These are phyloP conservation scores for Mycena olivaceomarginata DNA, from an alignment of 768 basidiomycete species.

Conservation along the genomic window DNA sequence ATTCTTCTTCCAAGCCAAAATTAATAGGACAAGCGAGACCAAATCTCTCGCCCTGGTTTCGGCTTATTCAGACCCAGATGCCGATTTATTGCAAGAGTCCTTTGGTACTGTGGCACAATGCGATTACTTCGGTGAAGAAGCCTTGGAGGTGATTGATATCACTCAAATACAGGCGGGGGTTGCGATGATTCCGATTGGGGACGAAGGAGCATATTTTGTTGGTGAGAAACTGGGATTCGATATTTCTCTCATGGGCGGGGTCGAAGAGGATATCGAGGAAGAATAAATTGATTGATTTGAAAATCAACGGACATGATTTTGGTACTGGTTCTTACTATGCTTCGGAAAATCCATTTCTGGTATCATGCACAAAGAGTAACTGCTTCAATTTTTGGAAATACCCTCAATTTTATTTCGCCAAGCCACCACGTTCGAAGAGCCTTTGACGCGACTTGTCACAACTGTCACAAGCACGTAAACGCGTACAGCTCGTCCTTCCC, in stretches of 20 bases:
- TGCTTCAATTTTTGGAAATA: not conserved
- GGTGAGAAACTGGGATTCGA: slow-evolving; percentile 22
- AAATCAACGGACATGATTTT: no score
- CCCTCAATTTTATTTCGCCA: no score
- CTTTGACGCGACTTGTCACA: slow-evolving; percentile 2
- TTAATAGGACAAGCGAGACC: slow-evolving; percentile 24
- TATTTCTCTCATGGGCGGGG: slow-evolving; percentile 1
- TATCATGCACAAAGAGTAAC: no score
- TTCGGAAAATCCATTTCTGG: no score
- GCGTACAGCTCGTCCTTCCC: not conserved
- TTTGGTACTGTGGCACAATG: slow-evolving; percentile 27
- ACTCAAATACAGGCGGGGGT: slow-evolving; percentile 31
- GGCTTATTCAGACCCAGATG: slow-evolving; percentile 29
- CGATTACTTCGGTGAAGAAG: slow-evolving; percentile 23
- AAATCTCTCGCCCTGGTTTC: slow-evolving; percentile 32
- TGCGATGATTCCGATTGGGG: slow-evolving; percentile 36
- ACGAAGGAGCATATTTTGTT: slow-evolving; percentile 18
- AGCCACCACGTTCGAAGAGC: not conserved
- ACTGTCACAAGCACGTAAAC: not conserved
- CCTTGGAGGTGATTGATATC: slow-evolving; percentile 37
- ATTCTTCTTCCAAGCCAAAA: slow-evolving; percentile 45
- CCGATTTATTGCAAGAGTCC: slow-evolving; percentile 32
- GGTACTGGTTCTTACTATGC: no score
- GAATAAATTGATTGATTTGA: not conserved
- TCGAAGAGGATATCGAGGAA: not conserved